Conservation (phyloP, 1,139 yeast species). For the Pichia sp. region DNA sequence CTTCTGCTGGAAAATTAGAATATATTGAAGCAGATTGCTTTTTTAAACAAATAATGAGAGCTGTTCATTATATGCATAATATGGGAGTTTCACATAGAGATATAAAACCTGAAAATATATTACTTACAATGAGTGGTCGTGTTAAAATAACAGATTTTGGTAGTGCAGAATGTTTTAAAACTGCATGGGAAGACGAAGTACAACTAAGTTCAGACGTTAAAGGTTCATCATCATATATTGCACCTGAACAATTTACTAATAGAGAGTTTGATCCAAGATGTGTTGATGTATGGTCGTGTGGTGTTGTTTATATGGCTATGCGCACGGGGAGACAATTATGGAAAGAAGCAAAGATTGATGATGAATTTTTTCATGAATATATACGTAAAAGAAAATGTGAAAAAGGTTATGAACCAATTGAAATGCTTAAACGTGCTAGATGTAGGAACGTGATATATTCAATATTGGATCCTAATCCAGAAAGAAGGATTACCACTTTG, state of each 20-base stretch:
- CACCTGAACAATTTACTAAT: constrained; percentile 85
- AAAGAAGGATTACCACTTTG: constrained; percentile 77
- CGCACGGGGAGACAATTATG: constrained; percentile 92
- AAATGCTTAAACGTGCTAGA: constrained; percentile 69
- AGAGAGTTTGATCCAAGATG: constrained; percentile 82
- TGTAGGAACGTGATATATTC: constrained; percentile 91
- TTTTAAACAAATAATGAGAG: constrained; percentile 84
- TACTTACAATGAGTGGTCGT: constrained; percentile 72
- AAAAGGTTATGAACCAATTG: constrained; percentile 89
- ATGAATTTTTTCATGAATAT: constrained; percentile 73
- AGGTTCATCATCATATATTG: constrained; percentile 89
- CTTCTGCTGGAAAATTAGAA: constrained; percentile 79
- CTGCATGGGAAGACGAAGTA: constrained; percentile 93
- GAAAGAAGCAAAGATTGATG: constrained; percentile 77
- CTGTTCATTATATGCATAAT: constrained; percentile 92
- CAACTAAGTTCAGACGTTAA: constrained; percentile 81
- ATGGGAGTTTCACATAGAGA: constrained; percentile 97
- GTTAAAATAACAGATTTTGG: constrained; percentile 94
- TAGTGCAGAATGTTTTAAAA: constrained; percentile 87
- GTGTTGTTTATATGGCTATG: constrained; percentile 98
- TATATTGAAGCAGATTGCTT: constrained; percentile 91
- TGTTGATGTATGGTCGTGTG: constrained; percentile 95
- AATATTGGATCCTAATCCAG: constrained; percentile 84
- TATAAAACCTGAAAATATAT: constrained; percentile 85
- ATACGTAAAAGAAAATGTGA: constrained; percentile 70